Conservation (phyloP, 441 rosid species). For the Manihot esculenta region DNA sequence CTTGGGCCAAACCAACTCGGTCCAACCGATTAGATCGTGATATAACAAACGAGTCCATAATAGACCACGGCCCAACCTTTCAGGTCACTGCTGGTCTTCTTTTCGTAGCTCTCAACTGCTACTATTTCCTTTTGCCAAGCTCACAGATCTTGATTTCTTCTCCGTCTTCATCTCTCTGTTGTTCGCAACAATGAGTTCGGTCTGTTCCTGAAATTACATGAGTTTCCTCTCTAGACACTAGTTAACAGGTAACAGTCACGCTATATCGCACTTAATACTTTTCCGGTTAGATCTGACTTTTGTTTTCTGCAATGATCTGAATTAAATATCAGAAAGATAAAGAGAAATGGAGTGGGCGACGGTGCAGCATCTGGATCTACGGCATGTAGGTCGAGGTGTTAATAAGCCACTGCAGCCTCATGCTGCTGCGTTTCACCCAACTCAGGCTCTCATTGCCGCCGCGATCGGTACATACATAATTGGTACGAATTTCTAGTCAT, state of each 20-base stretch:
- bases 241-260: not conserved
- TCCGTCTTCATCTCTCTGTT: not conserved
- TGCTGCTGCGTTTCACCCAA: constrained; percentile 85
- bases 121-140: too few relatives aligned
- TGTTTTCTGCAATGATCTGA: not conserved
- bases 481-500: constrained; percentile 40
- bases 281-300: constrained; percentile 3
- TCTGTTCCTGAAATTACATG: constrained; percentile 3
- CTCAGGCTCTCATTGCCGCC: constrained; percentile 76
- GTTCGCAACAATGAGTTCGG: not conserved
- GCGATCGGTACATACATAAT: constrained; percentile 76
- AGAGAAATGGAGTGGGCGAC: constrained; percentile 90
- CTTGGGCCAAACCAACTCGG: not conserved
- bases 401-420: constrained; percentile 87
- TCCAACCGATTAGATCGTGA: not conserved
- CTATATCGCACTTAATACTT: not conserved
- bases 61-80: not conserved
- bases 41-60: not conserved
- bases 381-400: constrained; percentile 75
- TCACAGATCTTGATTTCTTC: not conserved
- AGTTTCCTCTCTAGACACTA: not conserved
- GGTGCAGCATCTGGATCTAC: constrained; percentile 94
- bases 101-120: too few relatives aligned
- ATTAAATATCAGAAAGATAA: not conserved
- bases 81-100: not conserved